phyloP scores from a whole-genome alignment of 345 rosid genomes.

The Gynandropsis gynandra region DNA sequence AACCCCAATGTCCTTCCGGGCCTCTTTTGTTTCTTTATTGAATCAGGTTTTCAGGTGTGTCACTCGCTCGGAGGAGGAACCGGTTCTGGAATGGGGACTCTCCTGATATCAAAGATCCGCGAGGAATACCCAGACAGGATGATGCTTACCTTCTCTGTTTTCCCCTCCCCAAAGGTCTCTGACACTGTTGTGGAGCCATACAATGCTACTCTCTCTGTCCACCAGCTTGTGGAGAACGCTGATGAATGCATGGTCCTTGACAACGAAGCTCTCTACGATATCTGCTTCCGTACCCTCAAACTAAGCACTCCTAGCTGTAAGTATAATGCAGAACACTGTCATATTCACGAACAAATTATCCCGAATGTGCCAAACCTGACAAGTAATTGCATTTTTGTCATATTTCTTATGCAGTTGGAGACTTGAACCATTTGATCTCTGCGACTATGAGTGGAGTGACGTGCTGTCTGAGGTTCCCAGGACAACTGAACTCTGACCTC shows the following conservation, averaged over 20 bases:
- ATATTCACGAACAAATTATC: background rate
- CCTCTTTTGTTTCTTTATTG: background rate
- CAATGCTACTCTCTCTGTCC: constrained; percentile 21
- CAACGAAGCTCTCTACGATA: constrained; percentile 20
- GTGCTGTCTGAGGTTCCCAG: constrained; percentile 21
- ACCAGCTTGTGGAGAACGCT: constrained; percentile 20
- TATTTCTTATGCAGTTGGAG: constrained; percentile 21
- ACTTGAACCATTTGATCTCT: constrained; percentile 21
- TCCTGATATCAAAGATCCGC: constrained; percentile 19
- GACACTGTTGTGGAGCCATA: constrained; percentile 22
- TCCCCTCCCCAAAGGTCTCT: constrained; percentile 24
- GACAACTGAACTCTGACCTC: constrained; percentile 20
- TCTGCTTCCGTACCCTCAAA: constrained; percentile 22
- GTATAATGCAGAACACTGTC: no score
- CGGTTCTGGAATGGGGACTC: constrained; percentile 22
- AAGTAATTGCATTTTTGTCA: background rate
- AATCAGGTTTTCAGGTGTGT: constrained; percentile 21
- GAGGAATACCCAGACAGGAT: constrained; percentile 23
- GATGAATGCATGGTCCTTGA: constrained; percentile 25
- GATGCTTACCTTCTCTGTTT: constrained; percentile 25
- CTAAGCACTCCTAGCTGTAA: constrained; percentile 24
- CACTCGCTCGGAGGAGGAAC: constrained; percentile 24
- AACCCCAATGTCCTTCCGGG: background rate
- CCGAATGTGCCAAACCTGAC: background rate
- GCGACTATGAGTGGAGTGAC: constrained; percentile 23